A percentile compares a stretch with the other conserved stretches of the same genome.
These are phyloP conservation scores for Arabidopsis suecica DNA, from an alignment of 345 rosid species.

Conservation along the genomic window DNA sequence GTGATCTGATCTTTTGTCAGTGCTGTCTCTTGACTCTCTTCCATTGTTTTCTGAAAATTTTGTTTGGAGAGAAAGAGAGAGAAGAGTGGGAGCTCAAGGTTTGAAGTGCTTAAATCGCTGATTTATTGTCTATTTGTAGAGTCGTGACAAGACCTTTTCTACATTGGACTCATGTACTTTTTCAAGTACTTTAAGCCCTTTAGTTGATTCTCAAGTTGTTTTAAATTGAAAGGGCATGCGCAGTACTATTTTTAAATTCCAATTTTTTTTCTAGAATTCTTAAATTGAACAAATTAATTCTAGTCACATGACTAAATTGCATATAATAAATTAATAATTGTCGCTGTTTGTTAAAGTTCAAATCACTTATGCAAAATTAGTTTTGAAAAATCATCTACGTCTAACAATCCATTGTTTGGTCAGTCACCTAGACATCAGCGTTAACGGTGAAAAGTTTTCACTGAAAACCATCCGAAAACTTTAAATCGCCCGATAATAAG, in stretches of 20 bases:
- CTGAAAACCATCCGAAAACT: too few species aligned
- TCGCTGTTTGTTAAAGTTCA: background rate
- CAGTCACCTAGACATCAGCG: too few species aligned
- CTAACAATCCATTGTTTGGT: too few species aligned
- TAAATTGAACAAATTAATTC: conserved; percentile 1
- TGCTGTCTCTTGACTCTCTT: conserved; percentile 30
- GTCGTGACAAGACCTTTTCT: conserved; percentile 31
- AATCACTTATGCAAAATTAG: background rate
- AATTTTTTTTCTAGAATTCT: background rate
- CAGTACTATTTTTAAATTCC: background rate
- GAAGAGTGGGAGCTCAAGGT: background rate
- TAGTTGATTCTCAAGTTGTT: background rate
- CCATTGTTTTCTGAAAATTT: conserved; percentile 30
- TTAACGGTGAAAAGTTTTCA: too few species aligned
- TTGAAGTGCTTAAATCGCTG: conserved; percentile 22
- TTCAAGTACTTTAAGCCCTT: conserved; percentile 12
- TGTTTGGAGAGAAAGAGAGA: background rate
- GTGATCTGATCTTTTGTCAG: conserved; percentile 54
- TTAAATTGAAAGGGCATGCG: background rate
- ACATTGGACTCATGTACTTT: conserved; percentile 35
- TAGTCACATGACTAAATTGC: conserved; percentile 35
- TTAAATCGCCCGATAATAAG: too few species aligned
- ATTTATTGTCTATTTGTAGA: conserved; percentile 38
- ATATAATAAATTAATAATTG: conserved; percentile 12
- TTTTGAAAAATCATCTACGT: background rate